Base-by-base conservation (phyloP, 495 filamentous ascomycete genomes). In the Penicillium paradoxum region DNA sequence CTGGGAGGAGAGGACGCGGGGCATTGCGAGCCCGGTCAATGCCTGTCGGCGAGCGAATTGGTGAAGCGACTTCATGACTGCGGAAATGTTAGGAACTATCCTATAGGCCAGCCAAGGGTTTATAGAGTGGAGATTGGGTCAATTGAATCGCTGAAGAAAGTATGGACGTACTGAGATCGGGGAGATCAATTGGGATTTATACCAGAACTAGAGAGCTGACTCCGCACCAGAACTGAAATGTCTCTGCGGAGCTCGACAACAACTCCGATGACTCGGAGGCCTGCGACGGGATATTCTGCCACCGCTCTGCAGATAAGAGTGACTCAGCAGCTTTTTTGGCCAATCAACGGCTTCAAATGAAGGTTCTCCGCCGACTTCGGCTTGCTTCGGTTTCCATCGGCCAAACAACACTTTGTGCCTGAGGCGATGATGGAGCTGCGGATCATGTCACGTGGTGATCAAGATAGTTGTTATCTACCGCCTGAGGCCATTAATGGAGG, bases 11-110 rank as follows among this genome's bases (percentile, higher is more conserved):
- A 64, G 41, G 45, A 62, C 55, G 40, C 67, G 68, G 25, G 68
- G 58, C 44, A 53, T 57, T 44, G 57, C 50, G 24, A 64, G 56
- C 33, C 59, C 54, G 43, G 57, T 57, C 15, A 71, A 41, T 32
- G 67, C 71, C 64, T 58, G 62, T 40, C 56, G 67, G 62, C 72
- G 69, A 49, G 68, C 62, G 45, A 75, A 65, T 67, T 74, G 73
- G 45, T 67, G 65, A 51, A 73, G 51, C 7, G 67, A 66, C 41
- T 67, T 72, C 73, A 77, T 77, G 56, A 43, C 54, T 63, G 48
- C 3, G 44, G 25, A 18, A 30, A 29, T 45, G 50, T 53, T 15
- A 51, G 39, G 42, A 27, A 45, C 4, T 19, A 43, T 11, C 33
- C 18, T 21, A 4, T 54, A 42, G 33, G 49, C 14, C 45, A 49